Conservation (phyloP, 805 yeast species). For the Candida verbasci region DNA sequence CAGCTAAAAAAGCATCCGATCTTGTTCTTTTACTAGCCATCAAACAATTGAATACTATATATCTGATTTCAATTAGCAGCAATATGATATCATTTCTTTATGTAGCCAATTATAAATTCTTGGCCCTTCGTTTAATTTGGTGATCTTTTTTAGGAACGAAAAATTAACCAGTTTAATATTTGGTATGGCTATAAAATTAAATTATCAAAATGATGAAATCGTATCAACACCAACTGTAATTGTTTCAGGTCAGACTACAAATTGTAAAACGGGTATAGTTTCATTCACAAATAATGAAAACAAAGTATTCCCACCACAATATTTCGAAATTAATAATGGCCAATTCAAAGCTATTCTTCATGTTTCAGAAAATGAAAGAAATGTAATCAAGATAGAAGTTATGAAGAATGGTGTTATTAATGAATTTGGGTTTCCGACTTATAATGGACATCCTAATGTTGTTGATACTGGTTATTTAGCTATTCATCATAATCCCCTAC, state of each 20-base stretch:
- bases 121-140: too few relatives aligned
- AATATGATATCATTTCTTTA: too few relatives aligned
- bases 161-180: too few relatives aligned
- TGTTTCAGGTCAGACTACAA: conserved; percentile 25
- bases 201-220: conserved; percentile 31
- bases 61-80: too few relatives aligned
- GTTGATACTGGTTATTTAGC: conserved; percentile 21
- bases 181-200: conserved; percentile 26
- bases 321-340: conserved; percentile 63
- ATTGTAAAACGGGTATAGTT: conserved; percentile 20
- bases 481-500: conserved; percentile 42
- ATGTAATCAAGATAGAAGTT: conserved; percentile 50
- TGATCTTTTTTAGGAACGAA: too few relatives aligned
- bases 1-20: conserved; percentile 20
- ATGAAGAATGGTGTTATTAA: conserved; percentile 34
- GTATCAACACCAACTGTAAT: conserved; percentile 38
- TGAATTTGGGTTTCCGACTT: conserved; percentile 21
- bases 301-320: conserved; percentile 59
- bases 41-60: too few relatives aligned
- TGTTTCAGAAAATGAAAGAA: conserved; percentile 60
- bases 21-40: conserved; percentile 1
- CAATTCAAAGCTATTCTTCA: conserved; percentile 74
- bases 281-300: conserved; percentile 30
- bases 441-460: conserved; percentile 12
- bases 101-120: too few relatives aligned